A percentile compares a stretch with the other conserved stretches of the same genome.
Evolutionary conservation across 768 basidiomycete species (phyloP).

Genomic region (Boletus patriciae): DNA sequence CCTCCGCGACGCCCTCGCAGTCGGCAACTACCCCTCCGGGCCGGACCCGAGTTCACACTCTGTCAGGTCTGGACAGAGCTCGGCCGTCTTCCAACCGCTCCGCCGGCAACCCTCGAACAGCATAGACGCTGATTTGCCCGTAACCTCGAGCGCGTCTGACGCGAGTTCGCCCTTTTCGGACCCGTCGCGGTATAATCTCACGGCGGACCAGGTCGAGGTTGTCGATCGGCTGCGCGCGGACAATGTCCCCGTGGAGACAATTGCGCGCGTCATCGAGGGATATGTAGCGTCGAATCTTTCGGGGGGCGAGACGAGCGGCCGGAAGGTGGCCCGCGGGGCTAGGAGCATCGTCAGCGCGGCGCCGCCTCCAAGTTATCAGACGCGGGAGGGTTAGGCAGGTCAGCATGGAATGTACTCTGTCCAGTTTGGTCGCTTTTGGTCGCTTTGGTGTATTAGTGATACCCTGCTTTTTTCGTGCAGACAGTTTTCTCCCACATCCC

Average conservation of each 20-base stretch:
- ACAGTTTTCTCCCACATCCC: not conserved
- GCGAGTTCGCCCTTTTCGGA: not conserved
- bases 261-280: conserved; percentile 16
- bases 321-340: not conserved
- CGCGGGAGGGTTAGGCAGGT: not conserved
- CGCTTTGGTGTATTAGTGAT: not conserved
- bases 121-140: not conserved
- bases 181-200: conserved; percentile 6
- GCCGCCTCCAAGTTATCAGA: conserved; percentile 25
- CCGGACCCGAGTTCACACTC: not conserved
- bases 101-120: not conserved
- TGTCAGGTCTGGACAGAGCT: not conserved
- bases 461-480: not conserved
- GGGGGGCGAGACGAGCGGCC: not conserved
- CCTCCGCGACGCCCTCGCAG: conserved; percentile 13
- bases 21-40: not conserved
- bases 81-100: conserved; percentile 2
- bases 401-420: no score
- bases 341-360: conserved; percentile 5
- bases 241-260: conserved; percentile 15
- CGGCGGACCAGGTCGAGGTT: conserved; percentile 12
- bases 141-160: not conserved
- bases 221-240: conserved; percentile 10
- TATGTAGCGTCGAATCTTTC: not conserved
- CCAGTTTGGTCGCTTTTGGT: not conserved